phyloP scores from a whole-genome alignment of 139 green algal genomes.

The Chlorella sp. region DNA sequence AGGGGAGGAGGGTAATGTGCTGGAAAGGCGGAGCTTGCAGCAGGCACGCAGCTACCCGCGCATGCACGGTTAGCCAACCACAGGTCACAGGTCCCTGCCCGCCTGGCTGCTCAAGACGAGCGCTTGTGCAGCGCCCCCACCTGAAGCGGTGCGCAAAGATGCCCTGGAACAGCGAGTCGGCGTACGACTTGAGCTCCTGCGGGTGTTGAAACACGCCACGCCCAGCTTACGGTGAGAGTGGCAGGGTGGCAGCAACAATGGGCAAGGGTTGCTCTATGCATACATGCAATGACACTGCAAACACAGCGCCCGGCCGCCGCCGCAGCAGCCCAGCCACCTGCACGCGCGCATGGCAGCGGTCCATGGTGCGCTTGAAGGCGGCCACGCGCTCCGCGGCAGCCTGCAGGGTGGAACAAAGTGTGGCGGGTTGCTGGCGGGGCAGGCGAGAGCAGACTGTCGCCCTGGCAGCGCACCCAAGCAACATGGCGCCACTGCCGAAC shows the following conservation, averaged over 20 bases:
- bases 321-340: not conserved
- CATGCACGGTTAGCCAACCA: too few relatives aligned
- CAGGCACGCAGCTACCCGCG: too few relatives aligned
- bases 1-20: not conserved
- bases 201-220: too few relatives aligned
- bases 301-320: too few relatives aligned
- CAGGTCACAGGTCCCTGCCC: too few relatives aligned
- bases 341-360: constrained; percentile 48
- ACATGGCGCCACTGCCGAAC: not conserved
- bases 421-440: too few relatives aligned
- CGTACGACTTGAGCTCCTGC: constrained; percentile 56
- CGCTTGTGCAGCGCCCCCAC: too few relatives aligned
- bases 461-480: not conserved
- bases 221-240: too few relatives aligned
- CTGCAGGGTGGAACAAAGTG: not conserved
- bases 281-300: too few relatives aligned
- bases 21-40: not conserved
- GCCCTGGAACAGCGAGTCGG: constrained; percentile 60
- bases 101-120: too few relatives aligned
- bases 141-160: constrained; percentile 70
- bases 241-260: too few relatives aligned
- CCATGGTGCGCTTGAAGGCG: constrained; percentile 54
- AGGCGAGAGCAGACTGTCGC: not conserved
- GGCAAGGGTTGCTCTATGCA: too few relatives aligned
- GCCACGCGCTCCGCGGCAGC: constrained; percentile 30